Base-by-base conservation (phyloP, 2,329 filamentous ascomycete genomes). In the Ophiostoma australiae region DNA sequence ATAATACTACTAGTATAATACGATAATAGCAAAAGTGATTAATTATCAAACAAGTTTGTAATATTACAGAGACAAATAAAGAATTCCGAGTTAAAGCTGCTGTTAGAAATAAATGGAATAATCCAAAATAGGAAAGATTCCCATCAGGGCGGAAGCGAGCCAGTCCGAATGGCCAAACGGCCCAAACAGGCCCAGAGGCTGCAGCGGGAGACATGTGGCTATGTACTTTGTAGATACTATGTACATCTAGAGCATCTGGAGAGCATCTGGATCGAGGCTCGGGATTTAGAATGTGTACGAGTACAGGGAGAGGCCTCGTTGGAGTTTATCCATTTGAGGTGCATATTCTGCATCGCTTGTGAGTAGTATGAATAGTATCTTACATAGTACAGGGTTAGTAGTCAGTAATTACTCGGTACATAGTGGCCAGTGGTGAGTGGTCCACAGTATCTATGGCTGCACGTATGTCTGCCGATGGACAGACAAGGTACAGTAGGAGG, bases 61-160 rank as follows among this genome's bases (percentile, higher is more conserved):
- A 55, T 55, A 55, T 23, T 44, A 15, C 41, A 44, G n/a, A 55
- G n/a, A 58, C 52, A 58, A 58, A n/a, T 2, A 2, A 27, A 10
- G 23, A n/a, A 48, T 8, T 20, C 7, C 41, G n/a, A 23, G 15
- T 23, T 23, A 27, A 58, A 58, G 52, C 11, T 58, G 52, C 52
- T 58, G 52, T 27, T 58, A 58, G 52, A 58, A 58, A 58, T 11
- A 27, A 58, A 58, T 11, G 1, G 5, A 13, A 27, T 27, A 58
- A n/a, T 58, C 52, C 52, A n/a, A 58, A 58, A 27, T 23, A 58
- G 52, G 52, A 58, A 58, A 58, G 1, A 58, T n/a, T 58, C 52
- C 52, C 52, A 58, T 27, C 52, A 58, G 52, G 23, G 52, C 52
- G 52, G 52, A 58, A 58, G 52, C 52, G 52, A 58, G 52, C 52